Base-by-base conservation (phyloP, 768 basidiomycete species). In the Lentinula sp. region DNA sequence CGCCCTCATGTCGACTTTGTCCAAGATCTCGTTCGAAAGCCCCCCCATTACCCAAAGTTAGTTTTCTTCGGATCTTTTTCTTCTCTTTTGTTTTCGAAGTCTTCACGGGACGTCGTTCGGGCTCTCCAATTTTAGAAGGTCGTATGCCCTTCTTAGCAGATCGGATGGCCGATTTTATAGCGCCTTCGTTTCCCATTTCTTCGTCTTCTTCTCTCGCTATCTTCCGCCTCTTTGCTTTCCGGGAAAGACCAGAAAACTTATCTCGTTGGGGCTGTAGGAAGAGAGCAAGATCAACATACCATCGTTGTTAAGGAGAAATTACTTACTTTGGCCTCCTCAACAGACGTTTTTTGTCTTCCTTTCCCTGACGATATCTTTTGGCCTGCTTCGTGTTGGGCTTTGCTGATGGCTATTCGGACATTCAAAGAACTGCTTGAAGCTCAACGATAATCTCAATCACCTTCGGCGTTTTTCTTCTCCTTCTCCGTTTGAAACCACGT, bases 401-500 rank as follows among this genome's bases (percentile, higher is more conserved):
- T 96, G 74, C 92, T 90, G 23, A 85, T 69, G 51, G 83, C 95
- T 97, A 66, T 61, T 57, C 42, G 39, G 57, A 43, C 37, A 41
- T 36, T 7, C 7, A 46, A 42, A 50, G 20, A 2, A 59, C 9
- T 35, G 52, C 18, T 60, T 71, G 45, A 39, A 49, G 18, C 20
- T 16, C 16, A 39, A 6, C 57, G 36, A 13, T 28, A n/a, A 52
- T 41, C 9, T 33, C 13, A 57, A 59, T 42, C 63, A 96, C 95
- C 88, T 84, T 88, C 85, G 4, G 93, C 82, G 62, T 82, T 84
- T 63, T 79, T 73, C 76, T 91, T 98, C 67, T 97, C 93, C 71
- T 88, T 90, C 60, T 81, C 79, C 8, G 81, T 85, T 75, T 98
- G 97, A 81, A 99, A 99, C 97, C 97, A 99, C n/a, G 95, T 98